Percentiles rank a stretch among this genome's conserved stretches.
Conservation (phyloP, 2,329 filamentous ascomycete species). For the Ilyonectria sp. region DNA sequence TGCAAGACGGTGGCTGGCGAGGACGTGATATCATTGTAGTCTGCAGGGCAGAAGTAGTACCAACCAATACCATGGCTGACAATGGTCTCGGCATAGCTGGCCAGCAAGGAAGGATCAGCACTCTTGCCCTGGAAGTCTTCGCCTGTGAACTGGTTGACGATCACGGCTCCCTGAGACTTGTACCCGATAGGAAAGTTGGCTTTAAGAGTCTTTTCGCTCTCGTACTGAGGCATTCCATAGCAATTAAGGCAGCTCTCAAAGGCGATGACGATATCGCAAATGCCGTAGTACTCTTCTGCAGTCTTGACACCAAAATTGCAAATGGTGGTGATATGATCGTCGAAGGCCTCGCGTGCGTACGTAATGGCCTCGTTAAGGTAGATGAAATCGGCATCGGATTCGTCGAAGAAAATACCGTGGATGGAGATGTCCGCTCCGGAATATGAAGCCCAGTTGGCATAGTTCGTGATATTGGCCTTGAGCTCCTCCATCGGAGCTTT, state of each 20-base stretch:
- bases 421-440: conserved; percentile 31
- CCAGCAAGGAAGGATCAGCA: conserved; percentile 10
- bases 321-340: conserved; percentile 29
- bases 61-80: conserved; percentile 16
- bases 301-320: conserved; percentile 45
- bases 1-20: conserved; percentile 23
- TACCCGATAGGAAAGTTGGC: conserved; percentile 33
- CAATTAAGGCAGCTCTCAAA: conserved; percentile 47
- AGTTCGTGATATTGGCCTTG: conserved; percentile 41
- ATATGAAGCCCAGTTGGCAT: conserved; percentile 37
- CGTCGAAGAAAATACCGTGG: conserved; percentile 46
- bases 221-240: conserved; percentile 32
- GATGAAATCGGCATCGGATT: conserved; percentile 27
- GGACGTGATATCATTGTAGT: conserved; percentile 22
- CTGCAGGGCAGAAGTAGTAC: conserved; percentile 26
- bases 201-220: conserved; percentile 32
- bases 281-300: conserved; percentile 33
- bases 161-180: conserved; percentile 29
- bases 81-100: conserved; percentile 9
- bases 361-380: conserved; percentile 40
- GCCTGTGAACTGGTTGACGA: conserved; percentile 40
- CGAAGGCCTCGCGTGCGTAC: conserved; percentile 27
- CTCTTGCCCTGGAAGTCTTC: conserved; percentile 14
- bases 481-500: conserved; percentile 36
- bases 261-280: conserved; percentile 46